Conservation (phyloP, 805 yeast species). For the Pichia gijzeniarum region DNA sequence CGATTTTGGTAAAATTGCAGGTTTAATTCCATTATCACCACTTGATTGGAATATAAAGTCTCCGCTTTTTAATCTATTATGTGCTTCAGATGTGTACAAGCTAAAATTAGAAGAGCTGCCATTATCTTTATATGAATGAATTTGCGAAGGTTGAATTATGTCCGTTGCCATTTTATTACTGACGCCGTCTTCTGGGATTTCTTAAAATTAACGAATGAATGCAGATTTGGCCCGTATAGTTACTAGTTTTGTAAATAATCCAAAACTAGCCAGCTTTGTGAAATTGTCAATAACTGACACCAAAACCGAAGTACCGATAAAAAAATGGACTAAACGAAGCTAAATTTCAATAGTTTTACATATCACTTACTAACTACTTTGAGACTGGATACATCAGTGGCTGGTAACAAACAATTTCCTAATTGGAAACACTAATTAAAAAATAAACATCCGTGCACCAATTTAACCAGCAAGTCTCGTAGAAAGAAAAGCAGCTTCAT, state of each 20-base stretch:
- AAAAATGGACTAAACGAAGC: too few relatives aligned
- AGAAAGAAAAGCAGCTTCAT: too few relatives aligned
- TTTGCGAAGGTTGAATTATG: conserved; percentile 1
- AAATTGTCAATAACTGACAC: too few relatives aligned
- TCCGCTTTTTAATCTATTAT: conserved; percentile 4
- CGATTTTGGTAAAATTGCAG: neutral
- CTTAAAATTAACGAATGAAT: too few relatives aligned
- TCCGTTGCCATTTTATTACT: conserved; percentile 6
- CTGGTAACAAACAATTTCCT: conserved; percentile 3
- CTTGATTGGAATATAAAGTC: conserved; percentile 7
- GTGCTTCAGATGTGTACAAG: conserved; percentile 6
- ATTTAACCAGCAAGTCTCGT: too few relatives aligned
- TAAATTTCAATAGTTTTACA: too few relatives aligned
- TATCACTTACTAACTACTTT: too few relatives aligned
- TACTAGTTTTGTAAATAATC: too few relatives aligned
- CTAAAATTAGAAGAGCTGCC: conserved; percentile 6
- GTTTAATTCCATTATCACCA: neutral
- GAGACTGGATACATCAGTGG: conserved; percentile 1
- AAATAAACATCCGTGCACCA: conserved; percentile 1
- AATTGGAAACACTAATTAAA: conserved; percentile 1
- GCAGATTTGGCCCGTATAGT: too few relatives aligned
- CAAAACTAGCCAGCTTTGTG: too few relatives aligned
- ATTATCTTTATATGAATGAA: neutral
- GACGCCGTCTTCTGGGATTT: too few relatives aligned
- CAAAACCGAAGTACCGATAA: too few relatives aligned